Evolutionary conservation across 2,329 filamentous ascomycete species (phyloP).

Genomic region (Penicillium brevicompactum): DNA sequence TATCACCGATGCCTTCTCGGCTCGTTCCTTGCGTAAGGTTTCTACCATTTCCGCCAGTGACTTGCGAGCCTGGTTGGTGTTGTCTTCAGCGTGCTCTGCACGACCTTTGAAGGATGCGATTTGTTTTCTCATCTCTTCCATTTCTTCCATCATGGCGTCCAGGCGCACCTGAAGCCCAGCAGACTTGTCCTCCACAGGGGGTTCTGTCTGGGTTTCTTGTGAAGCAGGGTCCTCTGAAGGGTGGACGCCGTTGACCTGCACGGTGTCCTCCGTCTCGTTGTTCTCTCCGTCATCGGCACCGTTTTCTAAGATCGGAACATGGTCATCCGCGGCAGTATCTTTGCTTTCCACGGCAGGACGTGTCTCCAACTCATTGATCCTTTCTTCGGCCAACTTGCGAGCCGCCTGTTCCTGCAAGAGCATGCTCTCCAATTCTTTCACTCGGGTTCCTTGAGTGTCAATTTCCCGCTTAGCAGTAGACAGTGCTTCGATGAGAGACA

Average conservation of each 20-base stretch:
- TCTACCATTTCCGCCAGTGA: conserved; percentile 86
- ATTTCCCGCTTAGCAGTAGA: conserved; percentile 83
- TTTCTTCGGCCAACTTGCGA: conserved; percentile 80
- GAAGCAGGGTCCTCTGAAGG: conserved; percentile 9
- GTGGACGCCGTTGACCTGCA: conserved; percentile 14
- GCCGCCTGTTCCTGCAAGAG: conserved; percentile 78
- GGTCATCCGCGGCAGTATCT: conserved; percentile 49
- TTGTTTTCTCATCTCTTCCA: conserved; percentile 77
- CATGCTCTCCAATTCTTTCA: conserved; percentile 79
- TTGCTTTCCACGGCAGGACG: conserved; percentile 51
- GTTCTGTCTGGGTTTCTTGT: conserved; percentile 24
- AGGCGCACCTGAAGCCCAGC: conserved; percentile 68
- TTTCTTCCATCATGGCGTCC: conserved; percentile 75
- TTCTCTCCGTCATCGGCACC: conserved; percentile 7
- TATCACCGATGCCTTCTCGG: conserved; percentile 57
- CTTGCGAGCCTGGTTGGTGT: conserved; percentile 71
- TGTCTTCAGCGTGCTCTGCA: conserved; percentile 78
- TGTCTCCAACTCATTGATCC: conserved; percentile 70
- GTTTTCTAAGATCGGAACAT: conserved; percentile 44
- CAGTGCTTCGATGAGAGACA: conserved; percentile 81
- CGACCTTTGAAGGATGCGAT: conserved; percentile 76
- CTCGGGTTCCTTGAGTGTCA: conserved; percentile 75
- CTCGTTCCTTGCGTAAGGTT: conserved; percentile 68
- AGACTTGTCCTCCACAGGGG: conserved; percentile 39
- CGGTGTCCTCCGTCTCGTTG: background rate